These are phyloP conservation scores for Cryptosporidium viatorum DNA, from an alignment of 169 alveolate genomes.

Conservation along the genomic window DNA sequence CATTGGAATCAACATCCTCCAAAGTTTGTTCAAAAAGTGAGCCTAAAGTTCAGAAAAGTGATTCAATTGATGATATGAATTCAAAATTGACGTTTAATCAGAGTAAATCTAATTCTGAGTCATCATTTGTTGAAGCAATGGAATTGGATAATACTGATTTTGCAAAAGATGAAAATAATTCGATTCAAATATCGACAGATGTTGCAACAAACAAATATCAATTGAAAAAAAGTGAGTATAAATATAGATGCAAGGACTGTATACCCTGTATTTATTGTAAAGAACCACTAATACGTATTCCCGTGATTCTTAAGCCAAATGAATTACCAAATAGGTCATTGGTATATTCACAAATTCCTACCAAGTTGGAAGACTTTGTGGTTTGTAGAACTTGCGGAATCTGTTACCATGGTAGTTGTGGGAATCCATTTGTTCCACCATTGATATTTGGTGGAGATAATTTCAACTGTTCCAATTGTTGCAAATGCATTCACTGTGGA, in stretches of 20 bases:
- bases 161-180: neutral
- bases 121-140: neutral
- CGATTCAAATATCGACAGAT: neutral
- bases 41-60: neutral
- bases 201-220: neutral
- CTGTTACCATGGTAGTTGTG: slow-evolving; percentile 64
- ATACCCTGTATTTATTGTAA: slow-evolving; percentile 56
- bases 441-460: slow-evolving; percentile 39
- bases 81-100: neutral
- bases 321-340: slow-evolving; percentile 56
- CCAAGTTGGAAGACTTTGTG: slow-evolving; percentile 56
- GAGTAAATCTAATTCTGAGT: neutral
- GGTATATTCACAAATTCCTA: slow-evolving; percentile 55
- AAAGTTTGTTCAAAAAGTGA: neutral
- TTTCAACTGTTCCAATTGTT: slow-evolving; percentile 62
- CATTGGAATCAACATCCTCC: neutral
- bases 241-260: slow-evolving; percentile 42
- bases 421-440: slow-evolving; percentile 57
- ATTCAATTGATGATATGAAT: neutral
- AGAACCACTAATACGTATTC: slow-evolving; percentile 23
- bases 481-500: slow-evolving; percentile 61
- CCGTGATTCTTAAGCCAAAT: slow-evolving; percentile 34
- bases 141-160: neutral
- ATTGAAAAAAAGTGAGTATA: neutral
- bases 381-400: slow-evolving; percentile 41